Percentiles rank a stretch among this genome's conserved stretches.
phyloP scores from a whole-genome alignment of 208 protist species.

The Acanthamoeba triangularis region DNA sequence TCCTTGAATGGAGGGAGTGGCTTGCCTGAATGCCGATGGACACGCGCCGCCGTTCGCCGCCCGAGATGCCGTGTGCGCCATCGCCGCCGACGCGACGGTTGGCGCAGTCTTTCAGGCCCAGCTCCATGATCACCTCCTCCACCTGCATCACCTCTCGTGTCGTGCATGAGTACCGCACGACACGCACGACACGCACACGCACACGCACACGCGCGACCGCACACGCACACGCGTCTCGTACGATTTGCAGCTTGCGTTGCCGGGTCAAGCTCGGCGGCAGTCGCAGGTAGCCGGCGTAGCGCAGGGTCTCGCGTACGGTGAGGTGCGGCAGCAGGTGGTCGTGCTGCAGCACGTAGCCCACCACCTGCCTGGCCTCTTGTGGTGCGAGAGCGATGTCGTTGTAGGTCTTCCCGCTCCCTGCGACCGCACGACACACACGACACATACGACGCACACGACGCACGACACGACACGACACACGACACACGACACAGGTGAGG shows the following conservation, averaged over 20 bases:
- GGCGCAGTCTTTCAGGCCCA: conserved; percentile 81
- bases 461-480: background rate
- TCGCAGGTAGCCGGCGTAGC: conserved; percentile 29
- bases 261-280: background rate
- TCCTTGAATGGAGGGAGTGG: background rate
- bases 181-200: background rate
- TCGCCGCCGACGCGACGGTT: conserved; percentile 78
- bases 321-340: conserved; percentile 81
- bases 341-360: conserved; percentile 84
- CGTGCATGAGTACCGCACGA: too few relatives aligned
- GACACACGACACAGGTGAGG: background rate
- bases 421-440: too few relatives aligned
- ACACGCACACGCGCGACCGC: background rate
- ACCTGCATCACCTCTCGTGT: background rate
- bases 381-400: conserved; percentile 45
- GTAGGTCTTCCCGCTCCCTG: background rate
- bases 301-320: conserved; percentile 82
- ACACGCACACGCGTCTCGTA: background rate
- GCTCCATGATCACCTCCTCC: conserved; percentile 64
- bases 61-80: conserved; percentile 87
- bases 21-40: conserved; percentile 72
- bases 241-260: conserved; percentile 40
- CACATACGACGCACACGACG: too few relatives aligned
- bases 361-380: background rate
- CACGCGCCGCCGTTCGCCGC: conserved; percentile 90